These are phyloP conservation scores for Paraleonurus japonicus DNA, from an alignment of 257 asterid genomes.

Conservation along the genomic window DNA sequence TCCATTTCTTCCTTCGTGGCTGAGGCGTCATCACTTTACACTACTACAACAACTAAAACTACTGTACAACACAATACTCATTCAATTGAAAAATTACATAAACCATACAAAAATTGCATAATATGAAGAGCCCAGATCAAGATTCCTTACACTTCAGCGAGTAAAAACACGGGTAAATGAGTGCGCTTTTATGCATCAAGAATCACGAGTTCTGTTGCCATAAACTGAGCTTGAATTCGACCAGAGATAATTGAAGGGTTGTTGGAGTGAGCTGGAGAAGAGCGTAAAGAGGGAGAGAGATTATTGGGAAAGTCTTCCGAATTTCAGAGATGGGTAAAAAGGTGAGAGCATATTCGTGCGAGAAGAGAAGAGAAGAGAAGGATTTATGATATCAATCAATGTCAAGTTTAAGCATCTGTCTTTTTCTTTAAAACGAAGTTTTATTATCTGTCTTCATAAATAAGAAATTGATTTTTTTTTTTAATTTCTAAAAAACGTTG, in stretches of 20 bases:
- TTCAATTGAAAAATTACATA: constrained; percentile 15
- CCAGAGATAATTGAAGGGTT: constrained; percentile 7
- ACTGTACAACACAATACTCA: constrained; percentile 21
- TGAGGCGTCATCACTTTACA: constrained; percentile 66
- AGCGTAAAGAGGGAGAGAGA: neutral
- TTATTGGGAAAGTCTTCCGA: constrained; percentile 17
- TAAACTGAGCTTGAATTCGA: constrained; percentile 21
- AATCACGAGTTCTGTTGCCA: constrained; percentile 1
- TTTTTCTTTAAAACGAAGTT: no score
- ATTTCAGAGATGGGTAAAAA: constrained; percentile 17
- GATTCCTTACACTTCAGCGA: constrained; percentile 24
- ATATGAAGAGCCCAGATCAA: constrained; percentile 27
- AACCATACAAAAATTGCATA: neutral
- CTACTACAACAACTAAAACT: constrained; percentile 24
- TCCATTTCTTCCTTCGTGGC: constrained; percentile 98
- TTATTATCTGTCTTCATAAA: neutral
- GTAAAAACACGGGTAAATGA: constrained; percentile 23
- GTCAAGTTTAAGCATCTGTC: no score
- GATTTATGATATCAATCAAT: no score
- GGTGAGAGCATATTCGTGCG: constrained; percentile 19
- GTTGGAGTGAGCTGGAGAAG: neutral
- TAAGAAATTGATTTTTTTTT: neutral
- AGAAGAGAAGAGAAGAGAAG: neutral
- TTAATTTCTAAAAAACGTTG: neutral
- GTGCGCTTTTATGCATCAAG: constrained; percentile 18